Base-by-base conservation (phyloP, 352 stramenopile species). In the Paralagenidium karlingii region DNA sequence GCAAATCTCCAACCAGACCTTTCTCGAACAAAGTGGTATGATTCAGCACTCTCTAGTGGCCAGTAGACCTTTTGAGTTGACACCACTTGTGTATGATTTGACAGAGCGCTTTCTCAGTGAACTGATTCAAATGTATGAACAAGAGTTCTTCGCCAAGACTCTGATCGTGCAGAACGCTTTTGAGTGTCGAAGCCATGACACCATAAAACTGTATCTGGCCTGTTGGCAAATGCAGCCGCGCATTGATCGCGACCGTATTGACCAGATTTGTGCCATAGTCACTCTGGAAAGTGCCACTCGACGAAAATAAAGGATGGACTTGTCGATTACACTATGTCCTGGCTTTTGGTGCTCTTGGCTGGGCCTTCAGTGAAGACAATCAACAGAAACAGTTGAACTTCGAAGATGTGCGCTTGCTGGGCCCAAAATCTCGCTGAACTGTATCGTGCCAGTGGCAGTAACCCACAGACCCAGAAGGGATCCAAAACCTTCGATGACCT, bases 211-310 rank as follows among this genome's bases (percentile, higher is more conserved):
- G 1, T 91, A 91, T 45, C 55, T 91, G 30, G 71, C 77, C 4
- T 74, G 71, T 7, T 88, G 77, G 77, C 74, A 91, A 52, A 91
- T 91, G 77, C 77, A 91, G 59, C 71, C 77, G 12, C 70, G 82
- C 24, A 58, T 91, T 24, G 58, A 85, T 43, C 59, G 60, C 7
- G 38, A 45, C 26, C 74, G 69, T 16, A 55, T 87, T 7, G 66
- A 82, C n/a, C n/a, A n/a, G n/a, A n/a, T n/a, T n/a, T n/a, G n/a
- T n/a, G n/a, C n/a, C n/a, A n/a, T n/a, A n/a, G n/a, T n/a, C n/a
- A n/a, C n/a, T n/a, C n/a, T n/a, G n/a, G n/a, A n/a, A n/a, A n/a
- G n/a, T n/a, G n/a, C n/a, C n/a, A n/a, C n/a, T n/a, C n/a, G n/a
- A n/a, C n/a, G n/a, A n/a, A n/a, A n/a, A n/a, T n/a, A n/a, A n/a